Conservation (phyloP, 495 filamentous ascomycete species). For the Lasiosphaeria hispida region DNA sequence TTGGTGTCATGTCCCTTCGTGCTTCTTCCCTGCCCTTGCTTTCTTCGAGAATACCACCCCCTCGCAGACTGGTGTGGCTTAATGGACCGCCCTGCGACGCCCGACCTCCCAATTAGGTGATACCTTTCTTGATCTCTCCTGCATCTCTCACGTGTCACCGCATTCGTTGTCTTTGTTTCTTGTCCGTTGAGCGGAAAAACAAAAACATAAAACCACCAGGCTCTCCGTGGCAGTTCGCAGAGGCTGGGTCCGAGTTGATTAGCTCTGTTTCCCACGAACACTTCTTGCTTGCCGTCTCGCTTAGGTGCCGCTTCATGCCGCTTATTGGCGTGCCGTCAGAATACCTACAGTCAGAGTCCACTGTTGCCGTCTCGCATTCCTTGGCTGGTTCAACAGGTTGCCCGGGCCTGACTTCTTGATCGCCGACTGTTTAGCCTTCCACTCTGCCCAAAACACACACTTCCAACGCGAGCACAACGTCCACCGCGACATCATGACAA, state of each 20-base stretch:
- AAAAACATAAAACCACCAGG: background rate
- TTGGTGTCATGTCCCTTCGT: conserved; percentile 11
- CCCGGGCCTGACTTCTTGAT: too few species aligned
- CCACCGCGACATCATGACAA: conserved; percentile 13
- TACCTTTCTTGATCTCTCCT: background rate
- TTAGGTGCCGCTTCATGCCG: too few species aligned
- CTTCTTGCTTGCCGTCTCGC: too few species aligned
- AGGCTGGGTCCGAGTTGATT: too few species aligned
- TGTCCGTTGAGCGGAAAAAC: background rate
- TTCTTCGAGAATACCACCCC: background rate
- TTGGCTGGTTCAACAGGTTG: too few species aligned
- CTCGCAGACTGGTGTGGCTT: conserved; percentile 2
- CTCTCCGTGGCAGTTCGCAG: too few species aligned
- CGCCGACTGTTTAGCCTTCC: background rate
- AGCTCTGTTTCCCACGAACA: too few species aligned
- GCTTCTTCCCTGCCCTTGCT: conserved; percentile 1
- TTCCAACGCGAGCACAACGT: background rate
- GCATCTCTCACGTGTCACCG: conserved; percentile 15
- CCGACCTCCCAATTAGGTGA: background rate
- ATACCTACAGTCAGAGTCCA: too few species aligned
- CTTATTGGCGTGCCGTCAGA: too few species aligned
- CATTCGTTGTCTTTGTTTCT: background rate
- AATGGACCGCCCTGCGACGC: background rate
- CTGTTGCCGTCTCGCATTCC: too few species aligned
- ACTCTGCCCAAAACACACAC: background rate